Evolutionary conservation across 2,329 filamentous ascomycete genomes (phyloP).

Genomic region (Colletotrichum sp.): DNA sequence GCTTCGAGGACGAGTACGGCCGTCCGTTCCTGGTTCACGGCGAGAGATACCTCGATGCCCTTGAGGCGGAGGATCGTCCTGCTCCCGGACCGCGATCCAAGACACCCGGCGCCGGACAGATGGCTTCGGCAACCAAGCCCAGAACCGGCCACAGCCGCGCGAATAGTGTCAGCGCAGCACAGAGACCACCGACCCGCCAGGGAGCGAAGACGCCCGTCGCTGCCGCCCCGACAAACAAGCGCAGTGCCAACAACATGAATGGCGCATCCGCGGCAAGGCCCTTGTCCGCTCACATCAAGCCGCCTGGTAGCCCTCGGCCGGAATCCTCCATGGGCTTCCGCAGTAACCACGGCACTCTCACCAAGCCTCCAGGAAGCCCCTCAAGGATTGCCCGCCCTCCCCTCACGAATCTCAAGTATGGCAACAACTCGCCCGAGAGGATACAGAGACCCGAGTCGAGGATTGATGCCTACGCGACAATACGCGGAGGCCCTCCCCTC

Average conservation of each 20-base stretch:
- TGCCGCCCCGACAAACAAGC: constrained; percentile 36
- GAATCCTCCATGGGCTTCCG: constrained; percentile 20
- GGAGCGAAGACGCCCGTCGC: constrained; percentile 60
- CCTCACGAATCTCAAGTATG: constrained; percentile 71
- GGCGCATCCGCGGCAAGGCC: constrained; percentile 15
- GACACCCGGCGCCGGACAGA: constrained; percentile 69
- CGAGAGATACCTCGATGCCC: constrained; percentile 84
- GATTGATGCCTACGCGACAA: constrained; percentile 40
- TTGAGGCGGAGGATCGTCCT: constrained; percentile 70
- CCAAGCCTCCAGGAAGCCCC: constrained; percentile 55
- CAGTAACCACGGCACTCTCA: constrained; percentile 19
- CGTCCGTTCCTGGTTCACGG: constrained; percentile 93
- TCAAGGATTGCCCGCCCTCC: constrained; percentile 74
- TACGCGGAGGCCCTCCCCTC: constrained; percentile 60
- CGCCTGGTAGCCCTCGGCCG: not conserved
- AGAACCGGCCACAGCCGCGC: constrained; percentile 39
- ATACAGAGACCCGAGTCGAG: constrained; percentile 45
- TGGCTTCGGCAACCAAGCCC: constrained; percentile 44
- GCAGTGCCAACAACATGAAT: constrained; percentile 26
- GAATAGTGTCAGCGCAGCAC: constrained; percentile 36
- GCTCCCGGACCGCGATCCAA: constrained; percentile 66
- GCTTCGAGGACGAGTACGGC: constrained; percentile 94
- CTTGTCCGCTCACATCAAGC: constrained; percentile 19
- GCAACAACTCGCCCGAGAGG: constrained; percentile 84
- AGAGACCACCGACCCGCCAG: constrained; percentile 19